Evolutionary conservation across 1,284 basidiomycete species (phyloP), one percentile per base, ranked within the genome.

Genomic region (Mycena citricolor): DNA sequence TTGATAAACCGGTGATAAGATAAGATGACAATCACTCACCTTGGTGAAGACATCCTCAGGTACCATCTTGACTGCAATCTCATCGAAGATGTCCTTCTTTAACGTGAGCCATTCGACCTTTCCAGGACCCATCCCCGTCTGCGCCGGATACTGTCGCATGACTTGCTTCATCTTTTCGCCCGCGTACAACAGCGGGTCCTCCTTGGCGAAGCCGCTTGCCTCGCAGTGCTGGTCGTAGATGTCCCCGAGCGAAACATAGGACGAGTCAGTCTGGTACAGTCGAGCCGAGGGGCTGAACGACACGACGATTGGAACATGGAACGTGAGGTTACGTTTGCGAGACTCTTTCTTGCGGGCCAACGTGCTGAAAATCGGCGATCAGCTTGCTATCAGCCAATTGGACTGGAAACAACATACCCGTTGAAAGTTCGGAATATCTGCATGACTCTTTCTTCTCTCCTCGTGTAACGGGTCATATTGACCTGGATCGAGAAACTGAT

Each of bases 361-460:
- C 14, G 89, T 86, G 30, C 94, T 95, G 55, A 13, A 46, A 42
- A 35, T 20, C 39, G 24, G 30, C 21, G 44, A 41, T 58, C 22
- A 59, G 48, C 17, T 7, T 19, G n/a, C 32, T 10, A 24, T 39
- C 14, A 44, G 12, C 22, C 4, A 8, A 16, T 21, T 32, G 13
- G 19, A 34, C 22, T n/a, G 24, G 40, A 43, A 12, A 40, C 16
- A 42, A 62, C 80, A 42, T 55, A 93, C 92, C 84, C 83, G 62
- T 97, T 98, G 67, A 98, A 90, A 52, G 90, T 90, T 17, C 95
- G 80, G 68, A 97, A 87, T 25, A 97, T 69, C 62, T 98, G 94
- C 66, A 91, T 88, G 36, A 94, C 83, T 38, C 92, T 77, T 61
- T 99, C 97, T 67, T 99, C 97, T 21, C 97, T 79, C 25, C 95